phyloP scores from a whole-genome alignment of 2,329 filamentous ascomycete species.

The Capronia epimyces region DNA sequence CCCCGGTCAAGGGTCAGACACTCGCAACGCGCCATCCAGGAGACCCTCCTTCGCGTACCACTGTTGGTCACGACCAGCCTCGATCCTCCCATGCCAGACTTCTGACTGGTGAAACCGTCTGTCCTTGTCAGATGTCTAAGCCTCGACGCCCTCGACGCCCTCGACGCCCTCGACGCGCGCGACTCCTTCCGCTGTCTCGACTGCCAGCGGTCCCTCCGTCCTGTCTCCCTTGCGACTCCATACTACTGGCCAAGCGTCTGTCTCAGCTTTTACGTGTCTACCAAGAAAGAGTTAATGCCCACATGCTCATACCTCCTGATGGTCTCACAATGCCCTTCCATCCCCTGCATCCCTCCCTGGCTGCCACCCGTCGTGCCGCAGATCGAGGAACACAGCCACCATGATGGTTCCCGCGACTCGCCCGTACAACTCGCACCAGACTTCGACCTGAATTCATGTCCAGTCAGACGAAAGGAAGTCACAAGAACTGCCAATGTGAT shows the following conservation, averaged over 20 bases:
- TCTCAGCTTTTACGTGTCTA: conserved; percentile 13
- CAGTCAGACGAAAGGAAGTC: not conserved
- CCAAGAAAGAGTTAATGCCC: not conserved
- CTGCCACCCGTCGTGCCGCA: conserved; percentile 18
- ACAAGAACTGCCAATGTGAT: not conserved
- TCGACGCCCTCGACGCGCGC: too few species aligned
- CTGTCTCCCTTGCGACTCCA: conserved; percentile 7
- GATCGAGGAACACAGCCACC: conserved; percentile 18
- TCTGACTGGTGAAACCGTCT: conserved; percentile 23
- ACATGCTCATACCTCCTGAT: conserved; percentile 20
- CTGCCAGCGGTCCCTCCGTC: not conserved
- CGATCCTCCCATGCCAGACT: conserved; percentile 9
- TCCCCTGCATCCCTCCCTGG: conserved; percentile 3
- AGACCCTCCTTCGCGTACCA: conserved; percentile 9
- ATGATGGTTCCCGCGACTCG: conserved; percentile 11
- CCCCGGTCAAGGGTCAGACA: not conserved
- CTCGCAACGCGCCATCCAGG: conserved; percentile 21
- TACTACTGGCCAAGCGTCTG: conserved; percentile 1
- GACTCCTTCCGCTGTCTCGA: conserved; percentile 6
- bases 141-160: too few species aligned
- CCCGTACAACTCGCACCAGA: not conserved
- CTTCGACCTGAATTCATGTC: not conserved
- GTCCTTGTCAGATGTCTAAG: conserved; percentile 3
- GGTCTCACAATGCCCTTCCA: conserved; percentile 20
- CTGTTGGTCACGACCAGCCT: conserved; percentile 1